phyloP scores from a whole-genome alignment of 768 basidiomycete species.

The Mycena albidolilacea region DNA sequence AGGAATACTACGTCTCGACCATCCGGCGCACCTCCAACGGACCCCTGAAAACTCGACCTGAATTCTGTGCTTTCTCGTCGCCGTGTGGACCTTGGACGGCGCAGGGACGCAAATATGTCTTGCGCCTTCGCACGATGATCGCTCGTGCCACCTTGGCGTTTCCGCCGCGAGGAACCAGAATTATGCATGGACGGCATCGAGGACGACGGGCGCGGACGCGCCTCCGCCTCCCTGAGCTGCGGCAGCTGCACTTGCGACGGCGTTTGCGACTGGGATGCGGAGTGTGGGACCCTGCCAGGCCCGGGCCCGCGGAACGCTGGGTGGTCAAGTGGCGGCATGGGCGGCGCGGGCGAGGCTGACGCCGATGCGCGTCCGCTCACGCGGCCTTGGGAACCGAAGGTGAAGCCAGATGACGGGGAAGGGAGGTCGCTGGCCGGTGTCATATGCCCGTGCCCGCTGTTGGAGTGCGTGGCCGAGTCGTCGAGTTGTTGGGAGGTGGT shows the following conservation, averaged over 20 bases:
- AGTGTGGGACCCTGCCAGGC: not conserved
- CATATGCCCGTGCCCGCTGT: slow-evolving; percentile 29
- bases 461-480: slow-evolving; percentile 19
- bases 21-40: not conserved
- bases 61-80: slow-evolving; percentile 21
- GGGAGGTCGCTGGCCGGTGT: slow-evolving; percentile 24
- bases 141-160: slow-evolving; percentile 16
- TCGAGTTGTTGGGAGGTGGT: slow-evolving; percentile 33
- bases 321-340: slow-evolving; percentile 35
- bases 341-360: slow-evolving; percentile 26
- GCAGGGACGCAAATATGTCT: slow-evolving; percentile 32
- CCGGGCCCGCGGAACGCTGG: slow-evolving; percentile 24
- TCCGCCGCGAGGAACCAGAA: slow-evolving; percentile 18
- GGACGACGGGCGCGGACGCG: slow-evolving; percentile 27
- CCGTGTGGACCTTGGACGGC: slow-evolving; percentile 20
- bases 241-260: slow-evolving; percentile 4
- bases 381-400: slow-evolving; percentile 35
- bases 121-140: slow-evolving; percentile 31
- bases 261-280: slow-evolving; percentile 16
- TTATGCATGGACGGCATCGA: slow-evolving; percentile 36
- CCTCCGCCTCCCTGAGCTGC: slow-evolving; percentile 1
- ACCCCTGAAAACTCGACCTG: not conserved
- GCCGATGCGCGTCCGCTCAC: slow-evolving; percentile 2
- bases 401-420: slow-evolving; percentile 33
- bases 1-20: slow-evolving; percentile 19